Conservation (phyloP, 768 basidiomycete species). For the Gyrodon lividus region DNA sequence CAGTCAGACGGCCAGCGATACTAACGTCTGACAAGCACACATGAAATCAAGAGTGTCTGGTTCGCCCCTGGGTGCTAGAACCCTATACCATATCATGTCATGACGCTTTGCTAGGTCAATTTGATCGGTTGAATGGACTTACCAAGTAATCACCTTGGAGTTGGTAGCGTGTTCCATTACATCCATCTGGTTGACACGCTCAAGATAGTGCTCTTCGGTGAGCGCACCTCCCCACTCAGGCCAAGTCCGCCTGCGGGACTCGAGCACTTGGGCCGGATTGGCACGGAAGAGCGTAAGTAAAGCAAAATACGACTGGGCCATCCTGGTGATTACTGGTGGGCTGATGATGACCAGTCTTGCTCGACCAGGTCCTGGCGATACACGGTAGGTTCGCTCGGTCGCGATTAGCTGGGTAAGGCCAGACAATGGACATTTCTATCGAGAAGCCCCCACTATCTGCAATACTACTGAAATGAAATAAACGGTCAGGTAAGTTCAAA, state of each 20-base stretch:
- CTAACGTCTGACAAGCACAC: constrained; percentile 64
- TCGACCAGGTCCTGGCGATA: too few species aligned
- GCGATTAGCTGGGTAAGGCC: too few species aligned
- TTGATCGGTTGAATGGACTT: constrained; percentile 4
- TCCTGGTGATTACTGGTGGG: constrained; percentile 1
- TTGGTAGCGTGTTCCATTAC: constrained; percentile 42
- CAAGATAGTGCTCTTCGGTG: constrained; percentile 45
- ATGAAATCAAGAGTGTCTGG: constrained; percentile 53
- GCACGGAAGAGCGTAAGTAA: constrained; percentile 46
- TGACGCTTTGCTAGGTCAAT: not conserved
- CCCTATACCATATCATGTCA: constrained; percentile 42
- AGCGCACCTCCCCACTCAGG: constrained; percentile 45
- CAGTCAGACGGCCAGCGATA: constrained; percentile 9
- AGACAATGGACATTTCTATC: too few species aligned
- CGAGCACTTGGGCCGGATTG: constrained; percentile 43
- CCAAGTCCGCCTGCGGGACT: constrained; percentile 39
- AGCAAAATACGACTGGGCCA: constrained; percentile 13
- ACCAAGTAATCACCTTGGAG: constrained; percentile 54
- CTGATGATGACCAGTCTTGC: not conserved
- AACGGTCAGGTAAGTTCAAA: too few species aligned
- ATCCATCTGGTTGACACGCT: constrained; percentile 40
- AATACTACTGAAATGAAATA: too few species aligned
- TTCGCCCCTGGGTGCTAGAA: constrained; percentile 52
- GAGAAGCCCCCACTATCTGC: too few species aligned
- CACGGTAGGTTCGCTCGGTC: too few species aligned